Base-by-base conservation (phyloP, 805 yeast genomes). In the Candida piceae region DNA sequence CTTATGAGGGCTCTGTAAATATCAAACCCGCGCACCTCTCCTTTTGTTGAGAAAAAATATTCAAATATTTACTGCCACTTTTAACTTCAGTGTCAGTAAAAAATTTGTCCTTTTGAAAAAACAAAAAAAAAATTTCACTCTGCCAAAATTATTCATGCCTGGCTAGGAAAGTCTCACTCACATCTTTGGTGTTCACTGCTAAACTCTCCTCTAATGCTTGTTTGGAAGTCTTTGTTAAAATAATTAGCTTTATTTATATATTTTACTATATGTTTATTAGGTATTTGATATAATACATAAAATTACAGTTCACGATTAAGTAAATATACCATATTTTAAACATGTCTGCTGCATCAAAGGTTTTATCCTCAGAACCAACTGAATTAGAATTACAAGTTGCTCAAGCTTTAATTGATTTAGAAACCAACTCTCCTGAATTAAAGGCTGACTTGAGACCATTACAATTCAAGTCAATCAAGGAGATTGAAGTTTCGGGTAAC, bases 311-410 rank as follows among this genome's bases (percentile, higher is more conserved):
- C n/a, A n/a, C n/a, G n/a, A n/a, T n/a, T n/a, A 27, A 31, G 27
- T 15, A 17, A 24, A 11, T 27, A n/a, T 22, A 18, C 29, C 38
- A 39, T 16, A 30, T 17, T 30, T 17, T 19, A 53, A 76, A 60
- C 54, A 90, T 90, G 97, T 90, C 97, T 75, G 95, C 96, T 66
- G 86, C 89, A 69, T 79, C 85, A 72, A 93, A 93, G 80, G 80
- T 93, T 74, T 82, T 90, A 73, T 80, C 88, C 67, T 80, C 83
- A 68, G 85, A 85, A 66, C 97, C 98, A 77, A 70, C 93, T 69
- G 97, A 93, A 77, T 88, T 93, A 74, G 98, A 93, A 80, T 85
- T 93, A 74, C 95, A 90, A 78, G 95, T 93, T 69, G 97, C 96
- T 65, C 97, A 90, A 78, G 96, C 97, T 66, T 85, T 93, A 69